Conservation (phyloP, 139 green algal species). For the Coelastrella sp. region DNA sequence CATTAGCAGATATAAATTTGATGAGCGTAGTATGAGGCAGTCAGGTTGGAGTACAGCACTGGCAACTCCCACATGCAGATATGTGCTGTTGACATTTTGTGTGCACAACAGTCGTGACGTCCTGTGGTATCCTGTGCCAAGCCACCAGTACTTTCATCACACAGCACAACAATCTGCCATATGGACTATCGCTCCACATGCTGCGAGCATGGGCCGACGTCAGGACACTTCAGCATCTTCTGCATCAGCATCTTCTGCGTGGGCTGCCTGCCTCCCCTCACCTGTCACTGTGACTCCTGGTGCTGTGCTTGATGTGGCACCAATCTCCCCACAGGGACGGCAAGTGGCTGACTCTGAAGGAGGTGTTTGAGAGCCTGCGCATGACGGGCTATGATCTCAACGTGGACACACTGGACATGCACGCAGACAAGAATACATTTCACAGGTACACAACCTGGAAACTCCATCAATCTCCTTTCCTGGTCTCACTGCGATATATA, state of each 20-base stretch:
- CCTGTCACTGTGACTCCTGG: neutral
- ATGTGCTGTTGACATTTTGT: too few relatives aligned
- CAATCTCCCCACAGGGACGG: constrained; percentile 79
- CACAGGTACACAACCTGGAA: constrained; percentile 73
- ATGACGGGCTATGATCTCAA: constrained; percentile 95
- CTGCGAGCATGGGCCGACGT: too few relatives aligned
- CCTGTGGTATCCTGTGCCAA: too few relatives aligned
- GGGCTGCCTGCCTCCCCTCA: neutral
- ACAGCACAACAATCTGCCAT: too few relatives aligned
- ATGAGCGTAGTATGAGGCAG: too few relatives aligned
- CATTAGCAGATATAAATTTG: neutral
- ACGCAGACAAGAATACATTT: constrained; percentile 99
- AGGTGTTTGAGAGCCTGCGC: constrained; percentile 87
- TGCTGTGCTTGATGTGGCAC: neutral
- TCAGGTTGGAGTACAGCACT: too few relatives aligned
- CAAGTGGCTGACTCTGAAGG: constrained; percentile 94
- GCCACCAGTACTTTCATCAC: too few relatives aligned
- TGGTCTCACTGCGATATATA: neutral
- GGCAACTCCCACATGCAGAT: too few relatives aligned
- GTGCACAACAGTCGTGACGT: too few relatives aligned
- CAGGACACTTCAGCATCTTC: too few relatives aligned
- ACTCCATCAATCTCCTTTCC: neutral
- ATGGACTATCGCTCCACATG: too few relatives aligned
- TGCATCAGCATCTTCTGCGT: too few relatives aligned
- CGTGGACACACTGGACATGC: constrained; percentile 99